Evolutionary conservation across 352 stramenopile genomes (phyloP).

Genomic region (Lagenidium giganteum): DNA sequence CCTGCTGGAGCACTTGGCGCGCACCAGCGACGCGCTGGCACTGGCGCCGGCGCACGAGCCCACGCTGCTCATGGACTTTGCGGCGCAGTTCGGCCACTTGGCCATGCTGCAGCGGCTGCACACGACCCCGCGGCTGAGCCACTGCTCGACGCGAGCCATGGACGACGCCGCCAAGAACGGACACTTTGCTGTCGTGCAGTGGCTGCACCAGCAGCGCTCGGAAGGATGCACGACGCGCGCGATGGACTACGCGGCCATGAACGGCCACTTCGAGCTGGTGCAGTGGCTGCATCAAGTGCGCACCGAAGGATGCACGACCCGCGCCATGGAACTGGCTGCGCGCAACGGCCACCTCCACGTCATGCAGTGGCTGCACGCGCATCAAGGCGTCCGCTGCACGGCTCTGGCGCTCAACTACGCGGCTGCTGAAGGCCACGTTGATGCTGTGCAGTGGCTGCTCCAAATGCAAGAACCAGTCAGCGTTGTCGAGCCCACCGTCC

Average conservation of each 20-base stretch:
- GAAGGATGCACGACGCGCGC: conserved; percentile 69
- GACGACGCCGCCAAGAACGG: conserved; percentile 59
- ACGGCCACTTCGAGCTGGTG: conserved; percentile 48
- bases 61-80: conserved; percentile 73
- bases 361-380: conserved; percentile 25
- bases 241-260: conserved; percentile 51
- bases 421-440: conserved; percentile 16
- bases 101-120: conserved; percentile 75
- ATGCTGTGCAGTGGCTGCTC: conserved; percentile 24
- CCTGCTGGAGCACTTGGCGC: conserved; percentile 61
- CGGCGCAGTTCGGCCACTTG: conserved; percentile 53
- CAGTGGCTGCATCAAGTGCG: conserved; percentile 51
- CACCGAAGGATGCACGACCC: conserved; percentile 40
- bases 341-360: conserved; percentile 50
- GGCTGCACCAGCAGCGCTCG: conserved; percentile 54
- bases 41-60: conserved; percentile 19
- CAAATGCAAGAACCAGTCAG: too few relatives aligned
- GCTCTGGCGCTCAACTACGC: conserved; percentile 20
- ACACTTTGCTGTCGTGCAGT: conserved; percentile 52
- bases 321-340: conserved; percentile 54
- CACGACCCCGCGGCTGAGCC: conserved; percentile 24
- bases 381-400: conserved; percentile 27
- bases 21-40: conserved; percentile 18
- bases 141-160: conserved; percentile 55
- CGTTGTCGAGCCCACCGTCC: too few relatives aligned